These are phyloP conservation scores for Bipolaris victoriae DNA, from an alignment of 2,329 filamentous ascomycete species.

Conservation along the genomic window DNA sequence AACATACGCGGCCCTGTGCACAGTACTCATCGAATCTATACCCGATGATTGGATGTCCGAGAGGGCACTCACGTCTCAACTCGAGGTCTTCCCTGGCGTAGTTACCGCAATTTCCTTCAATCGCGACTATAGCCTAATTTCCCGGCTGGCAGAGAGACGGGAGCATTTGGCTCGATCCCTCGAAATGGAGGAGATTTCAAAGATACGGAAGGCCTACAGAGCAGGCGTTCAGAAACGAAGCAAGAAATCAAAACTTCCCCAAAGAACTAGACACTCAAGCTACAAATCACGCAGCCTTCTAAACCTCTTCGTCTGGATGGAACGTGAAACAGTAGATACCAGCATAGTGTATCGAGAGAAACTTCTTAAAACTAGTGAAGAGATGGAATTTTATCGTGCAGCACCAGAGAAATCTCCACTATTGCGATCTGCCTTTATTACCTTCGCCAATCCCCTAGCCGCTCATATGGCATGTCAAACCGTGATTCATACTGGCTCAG, in stretches of 20 bases:
- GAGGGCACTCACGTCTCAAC: conserved; percentile 9
- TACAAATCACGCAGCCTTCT: neutral
- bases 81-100: conserved; percentile 15
- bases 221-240: neutral
- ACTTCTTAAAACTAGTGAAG: conserved; percentile 7
- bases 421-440: conserved; percentile 16
- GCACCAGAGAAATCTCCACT: neutral
- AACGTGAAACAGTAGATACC: conserved; percentile 10
- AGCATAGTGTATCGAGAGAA: conserved; percentile 8
- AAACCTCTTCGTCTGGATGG: neutral
- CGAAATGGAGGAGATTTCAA: conserved; percentile 8
- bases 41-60: conserved; percentile 16
- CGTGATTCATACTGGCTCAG: conserved; percentile 13
- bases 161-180: conserved; percentile 7
- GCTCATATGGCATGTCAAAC: conserved; percentile 15
- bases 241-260: neutral
- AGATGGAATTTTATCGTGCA: conserved; percentile 8
- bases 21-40: conserved; percentile 22
- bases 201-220: conserved; percentile 5
- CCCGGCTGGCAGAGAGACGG: neutral
- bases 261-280: neutral
- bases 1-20: conserved; percentile 4
- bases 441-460: conserved; percentile 11
- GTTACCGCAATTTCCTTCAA: conserved; percentile 17
- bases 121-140: conserved; percentile 13